Evolutionary conservation across 108 stramenopile genomes (phyloP), one percentile per base, ranked within the genome.

Genomic region (Conticribra weissflogii): DNA sequence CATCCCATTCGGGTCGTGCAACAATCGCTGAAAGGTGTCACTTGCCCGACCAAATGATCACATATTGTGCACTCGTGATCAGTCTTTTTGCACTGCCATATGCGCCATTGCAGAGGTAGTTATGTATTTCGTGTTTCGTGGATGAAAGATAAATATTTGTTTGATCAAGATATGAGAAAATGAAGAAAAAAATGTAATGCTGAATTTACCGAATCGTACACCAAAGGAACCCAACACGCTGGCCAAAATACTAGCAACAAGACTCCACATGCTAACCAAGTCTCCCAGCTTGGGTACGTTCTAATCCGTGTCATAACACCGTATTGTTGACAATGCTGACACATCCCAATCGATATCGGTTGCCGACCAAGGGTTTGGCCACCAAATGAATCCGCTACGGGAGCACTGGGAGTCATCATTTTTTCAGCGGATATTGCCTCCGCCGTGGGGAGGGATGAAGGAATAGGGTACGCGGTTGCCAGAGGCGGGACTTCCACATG

Each of bases 211-310:
- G 48, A 17, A 65, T 74, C 72, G 3, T 46, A 33, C 16, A 74
- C 72, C 63, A 74, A 74, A 17, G 72, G 72, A 0, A 74, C 45
- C 72, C 72, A 74, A 55, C 72, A 74, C 23, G 31, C 57, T 7
- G 72, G 72, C 72, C 72, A 74, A 25, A 74, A 74, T 23, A 74
- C 46, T 9, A 65, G 27, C 16, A 74, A 51, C 19, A 65, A 28
- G 19, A 51, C 4, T 28, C 36, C 25, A 44, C 46, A 49, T 21
- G 54, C 23, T 22, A 53, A 4, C 57, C 55, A 74, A 16, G 72
- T 74, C 34, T 52, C 63, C 17, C 7, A 48, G 12, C 29, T 21
- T 0, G 73, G 73, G 32, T 74, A 66, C 1, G 73, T 74, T 1
- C 33, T 52, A 0, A 65, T 66, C 0, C 52, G 55, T 36, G 72